These are phyloP conservation scores for Pterocarpus macrocarpus DNA, from an alignment of 306 rosid species.

Conservation along the genomic window DNA sequence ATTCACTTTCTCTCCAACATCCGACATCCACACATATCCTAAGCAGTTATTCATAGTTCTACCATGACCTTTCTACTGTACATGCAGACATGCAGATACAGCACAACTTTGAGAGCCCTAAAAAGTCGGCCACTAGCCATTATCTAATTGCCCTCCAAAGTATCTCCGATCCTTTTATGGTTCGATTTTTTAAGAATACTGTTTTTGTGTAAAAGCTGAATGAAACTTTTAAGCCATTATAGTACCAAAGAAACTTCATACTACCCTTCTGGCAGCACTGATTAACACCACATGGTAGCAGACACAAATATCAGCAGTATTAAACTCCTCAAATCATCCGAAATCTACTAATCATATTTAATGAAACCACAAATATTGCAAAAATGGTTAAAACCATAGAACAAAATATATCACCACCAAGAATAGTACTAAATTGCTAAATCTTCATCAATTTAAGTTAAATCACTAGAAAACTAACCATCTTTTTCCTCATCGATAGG, in stretches of 20 bases:
- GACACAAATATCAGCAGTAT: constrained; percentile 6
- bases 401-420: background rate
- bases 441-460: background rate
- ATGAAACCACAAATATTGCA: background rate
- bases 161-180: background rate
- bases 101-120: too few relatives aligned
- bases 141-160: too few relatives aligned
- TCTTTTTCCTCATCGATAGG: constrained; percentile 62
- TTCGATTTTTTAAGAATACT: background rate
- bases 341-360: constrained; percentile 21
- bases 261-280: constrained; percentile 31
- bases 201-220: background rate
- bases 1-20: too few relatives aligned
- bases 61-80: too few relatives aligned
- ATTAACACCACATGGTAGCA: background rate
- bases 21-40: too few relatives aligned
- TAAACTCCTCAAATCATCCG: background rate
- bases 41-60: too few relatives aligned
- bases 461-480: constrained; percentile 60
- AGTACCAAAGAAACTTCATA: constrained; percentile 13
- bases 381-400: constrained; percentile 13
- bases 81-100: too few relatives aligned
- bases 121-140: too few relatives aligned
- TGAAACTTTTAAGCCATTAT: constrained; percentile 11
- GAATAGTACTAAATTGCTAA: background rate